Evolutionary conservation across 1,284 basidiomycete genomes (phyloP), one percentile per base, ranked within the genome.

Genomic region (Tilletia caries): DNA sequence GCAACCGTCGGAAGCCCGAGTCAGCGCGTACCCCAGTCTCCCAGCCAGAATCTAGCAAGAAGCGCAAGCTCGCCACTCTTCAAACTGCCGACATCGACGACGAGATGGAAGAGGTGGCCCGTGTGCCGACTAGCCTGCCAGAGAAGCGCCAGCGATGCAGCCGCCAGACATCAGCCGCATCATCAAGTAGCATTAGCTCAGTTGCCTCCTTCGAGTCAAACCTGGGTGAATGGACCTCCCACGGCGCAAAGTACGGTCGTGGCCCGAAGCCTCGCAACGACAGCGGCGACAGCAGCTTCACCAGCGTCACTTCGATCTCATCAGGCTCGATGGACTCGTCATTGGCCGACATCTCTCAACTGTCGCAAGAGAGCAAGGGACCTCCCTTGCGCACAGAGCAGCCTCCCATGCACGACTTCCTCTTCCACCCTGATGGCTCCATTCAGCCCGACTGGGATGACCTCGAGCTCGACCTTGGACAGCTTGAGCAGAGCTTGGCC

Each of bases 1-100:
- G 77, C 43, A 78, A 77, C 48, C 74, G 75, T n/a, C 29, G 33
- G 73, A 76, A 48, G 67, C 50, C n/a, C 72, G 66, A 29, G 13
- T 29, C 60, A 60, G n/a, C 15, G 34, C 34, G 12, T 1, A 12
- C 23, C 18, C 64, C 32, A 34, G 15, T 13, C 27, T 10, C 32
- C 12, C 15, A 12, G 34, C 18, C 68, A 6, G 20, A 18, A n/a
- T 20, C 65, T 20, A 67, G 46, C 44, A 23, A 32, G 5, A 64
- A 62, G 58, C 67, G 54, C 34, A 60, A 67, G 54, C 52, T 44
- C 10, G 52, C 41, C 54, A 27, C 23, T n/a, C 29, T n/a, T n/a
- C n/a, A n/a, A n/a, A n/a, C n/a, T n/a, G n/a, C n/a, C n/a, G n/a
- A 32, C 52, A 29, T 62, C 54, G 23, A 54, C 27, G 54, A 43